Conservation (phyloP, 2,329 filamentous ascomycete genomes). For the Rutstroemia sp. region DNA sequence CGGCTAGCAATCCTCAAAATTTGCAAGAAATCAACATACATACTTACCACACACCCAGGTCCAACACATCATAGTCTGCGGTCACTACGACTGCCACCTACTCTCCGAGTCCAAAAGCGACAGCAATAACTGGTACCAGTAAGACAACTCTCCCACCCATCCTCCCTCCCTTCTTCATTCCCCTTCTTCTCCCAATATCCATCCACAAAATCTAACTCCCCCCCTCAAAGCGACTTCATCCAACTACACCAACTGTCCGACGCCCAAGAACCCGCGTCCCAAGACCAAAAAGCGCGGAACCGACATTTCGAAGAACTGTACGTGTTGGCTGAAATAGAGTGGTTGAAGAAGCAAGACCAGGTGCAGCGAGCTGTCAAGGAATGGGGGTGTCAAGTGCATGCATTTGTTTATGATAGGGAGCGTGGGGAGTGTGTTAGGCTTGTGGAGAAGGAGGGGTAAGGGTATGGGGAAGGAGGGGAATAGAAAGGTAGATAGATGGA, state of each 20-base stretch:
- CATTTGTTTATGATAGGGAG: constrained; percentile 53
- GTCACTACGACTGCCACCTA: constrained; percentile 46
- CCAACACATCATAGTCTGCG: constrained; percentile 48
- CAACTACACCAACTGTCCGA: constrained; percentile 16
- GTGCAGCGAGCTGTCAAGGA: constrained; percentile 53
- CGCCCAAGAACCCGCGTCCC: background rate
- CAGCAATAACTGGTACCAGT: constrained; percentile 47
- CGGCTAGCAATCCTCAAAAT: background rate
- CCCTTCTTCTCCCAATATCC: background rate
- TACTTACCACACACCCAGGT: constrained; percentile 29
- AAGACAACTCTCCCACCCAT: constrained; percentile 28
- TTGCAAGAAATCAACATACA: background rate
- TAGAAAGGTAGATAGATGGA: background rate
- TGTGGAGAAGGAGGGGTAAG: constrained; percentile 31
- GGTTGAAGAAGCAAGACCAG: constrained; percentile 48
- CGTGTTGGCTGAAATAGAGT: constrained; percentile 48
- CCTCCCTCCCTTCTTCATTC: too few species aligned
- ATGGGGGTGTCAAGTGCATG: constrained; percentile 53
- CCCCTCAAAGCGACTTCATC: constrained; percentile 16
- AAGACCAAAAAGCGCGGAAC: constrained; percentile 34
- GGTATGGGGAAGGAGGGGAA: background rate
- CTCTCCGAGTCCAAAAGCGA: constrained; percentile 37
- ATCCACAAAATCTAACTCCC: background rate
- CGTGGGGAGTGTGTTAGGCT: constrained; percentile 47
- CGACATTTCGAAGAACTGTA: constrained; percentile 55